Evolutionary conservation across 2,329 filamentous ascomycete species (phyloP), one percentile per base, ranked within the genome.

Genomic region (Colletotrichum echinochloae): DNA sequence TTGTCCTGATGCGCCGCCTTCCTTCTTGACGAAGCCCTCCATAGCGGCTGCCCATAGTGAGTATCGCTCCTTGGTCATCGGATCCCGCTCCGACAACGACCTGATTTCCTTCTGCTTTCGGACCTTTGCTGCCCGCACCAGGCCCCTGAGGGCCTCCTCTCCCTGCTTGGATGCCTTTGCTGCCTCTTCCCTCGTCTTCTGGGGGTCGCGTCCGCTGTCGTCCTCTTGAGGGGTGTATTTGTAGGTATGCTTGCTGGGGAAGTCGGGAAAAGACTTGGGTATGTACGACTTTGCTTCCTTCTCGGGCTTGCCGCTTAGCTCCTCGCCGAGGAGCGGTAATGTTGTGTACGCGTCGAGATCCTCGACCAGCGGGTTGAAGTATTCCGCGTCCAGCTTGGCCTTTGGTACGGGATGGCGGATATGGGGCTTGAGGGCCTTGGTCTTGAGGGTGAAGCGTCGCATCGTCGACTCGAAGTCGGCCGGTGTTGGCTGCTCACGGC

Each of bases 201-300:
- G 85, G 0, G 87, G 84, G 68, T 90, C 86, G 9, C 83, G 81
- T 20, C 79, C 78, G 23, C 79, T 81, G 49, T 80, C 81, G 70
- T 86, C 82, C 23, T 86, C 82, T 41, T 85, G 83, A 2, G 86
- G 86, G 0, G 89, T 91, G 75, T 86, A 88, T 48, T 84, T 86
- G 78, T 90, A 91, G 4, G 89, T 91, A 74, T 91, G 89, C 55
- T 87, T 87, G 76, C 88, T 90, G 0, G 89, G 89, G 70, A 91
- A 91, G 12, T 86, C 83, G 0, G 89, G 89, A 61, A 91, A 90
- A 0, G 84, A 83, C 44, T 80, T 79, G 0, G 89, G 89, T 14
- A 91, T 90, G 77, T 89, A 90, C 30, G 78, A 66, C 74, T 86
- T 87, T 16, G 82, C 78, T 11, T 86, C 83, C 74, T 89, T 90